Evolutionary conservation across 2,329 filamentous ascomycete genomes (phyloP), one percentile per base, ranked within the genome.

Genomic region (Fusarium incarnatum): DNA sequence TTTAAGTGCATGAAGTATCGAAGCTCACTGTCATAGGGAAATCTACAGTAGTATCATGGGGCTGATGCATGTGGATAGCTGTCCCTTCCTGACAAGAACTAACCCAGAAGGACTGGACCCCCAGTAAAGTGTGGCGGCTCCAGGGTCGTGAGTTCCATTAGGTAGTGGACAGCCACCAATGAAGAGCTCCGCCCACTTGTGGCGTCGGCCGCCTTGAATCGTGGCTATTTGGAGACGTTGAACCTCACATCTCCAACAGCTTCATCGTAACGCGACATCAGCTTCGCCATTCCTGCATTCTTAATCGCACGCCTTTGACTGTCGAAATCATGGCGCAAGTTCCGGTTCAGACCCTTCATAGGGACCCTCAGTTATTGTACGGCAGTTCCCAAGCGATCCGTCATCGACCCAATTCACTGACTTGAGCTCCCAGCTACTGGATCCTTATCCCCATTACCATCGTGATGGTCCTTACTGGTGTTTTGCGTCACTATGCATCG

Each of bases 341-440:
- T 73, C 88, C 92, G 72, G 91, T 93, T 75, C 96, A 99, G 86
- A 96, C 94, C 85, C 98, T 99, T 88, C 92, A 97, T 84, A 84
- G 96, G 88, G 97, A 99, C 92, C 95, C 96, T 78, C 94, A 97
- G 83, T 87, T 99, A 72, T 97, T 99, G 96, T 98, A 85, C 79
- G 93, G 81, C 56, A 73, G 16, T 47, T 40, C 54, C 60, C 37
- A 37, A 34, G 25, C 53, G 50, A 28, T 55, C 32, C 40, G 44
- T 18, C 45, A 23, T 52, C 47, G 32, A 41, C 30, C 27, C 46
- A 50, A 55, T 32, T 57, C 44, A 56, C 74, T 74, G 65, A 72
- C 72, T 59, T 54, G 40, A 67, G 66, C 60, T 78, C 64, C 57
- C 77, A 99, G 96, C 84, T 98, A 98, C 87, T 99, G 96, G 96